Percentiles rank a stretch among this genome's conserved stretches.
Evolutionary conservation across 2,329 filamentous ascomycete genomes (phyloP).

Genomic region (Pseudocercospora ulei): DNA sequence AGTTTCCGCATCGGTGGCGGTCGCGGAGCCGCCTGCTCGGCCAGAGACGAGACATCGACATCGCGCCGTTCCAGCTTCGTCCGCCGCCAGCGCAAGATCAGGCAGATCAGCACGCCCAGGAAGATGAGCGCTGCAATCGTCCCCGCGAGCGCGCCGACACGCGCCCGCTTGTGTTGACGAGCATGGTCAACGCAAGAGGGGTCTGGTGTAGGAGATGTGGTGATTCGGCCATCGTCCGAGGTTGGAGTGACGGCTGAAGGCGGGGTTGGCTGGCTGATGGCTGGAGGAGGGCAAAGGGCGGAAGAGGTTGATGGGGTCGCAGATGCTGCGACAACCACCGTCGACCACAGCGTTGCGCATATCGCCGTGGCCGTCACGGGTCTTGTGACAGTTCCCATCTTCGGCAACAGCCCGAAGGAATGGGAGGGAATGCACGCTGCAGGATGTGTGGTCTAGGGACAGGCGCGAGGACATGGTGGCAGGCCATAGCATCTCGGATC

Average conservation of each 20-base stretch:
- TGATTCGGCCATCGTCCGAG: not conserved
- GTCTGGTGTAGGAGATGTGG: not conserved
- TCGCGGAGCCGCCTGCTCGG: slow-evolving; percentile 14
- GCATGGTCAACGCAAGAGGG: slow-evolving; percentile 8
- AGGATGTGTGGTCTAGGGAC: no score
- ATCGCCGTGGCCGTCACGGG: no score
- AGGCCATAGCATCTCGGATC: no score
- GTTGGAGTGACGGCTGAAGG: slow-evolving; percentile 6
- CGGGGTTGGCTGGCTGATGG: slow-evolving; percentile 4
- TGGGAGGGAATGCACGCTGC: no score
- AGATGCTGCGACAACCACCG: no score
- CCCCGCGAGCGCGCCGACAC: slow-evolving; percentile 30
- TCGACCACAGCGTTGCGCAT: no score
- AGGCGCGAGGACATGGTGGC: no score
- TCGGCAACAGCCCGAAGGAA: no score
- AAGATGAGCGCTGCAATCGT: slow-evolving; percentile 29
- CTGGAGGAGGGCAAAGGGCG: no score
- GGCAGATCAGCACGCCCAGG: slow-evolving; percentile 26
- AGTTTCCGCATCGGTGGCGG: slow-evolving; percentile 10
- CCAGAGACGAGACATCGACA: slow-evolving; percentile 11
- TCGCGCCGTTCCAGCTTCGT: slow-evolving; percentile 13
- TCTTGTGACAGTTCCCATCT: no score
- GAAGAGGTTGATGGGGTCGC: no score
- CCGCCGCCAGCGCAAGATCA: slow-evolving; percentile 25
- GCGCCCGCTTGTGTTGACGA: slow-evolving; percentile 25